Evolutionary conservation across 495 filamentous ascomycete genomes (phyloP), one percentile per base, ranked within the genome.

Genomic region (Xylaria acuta): DNA sequence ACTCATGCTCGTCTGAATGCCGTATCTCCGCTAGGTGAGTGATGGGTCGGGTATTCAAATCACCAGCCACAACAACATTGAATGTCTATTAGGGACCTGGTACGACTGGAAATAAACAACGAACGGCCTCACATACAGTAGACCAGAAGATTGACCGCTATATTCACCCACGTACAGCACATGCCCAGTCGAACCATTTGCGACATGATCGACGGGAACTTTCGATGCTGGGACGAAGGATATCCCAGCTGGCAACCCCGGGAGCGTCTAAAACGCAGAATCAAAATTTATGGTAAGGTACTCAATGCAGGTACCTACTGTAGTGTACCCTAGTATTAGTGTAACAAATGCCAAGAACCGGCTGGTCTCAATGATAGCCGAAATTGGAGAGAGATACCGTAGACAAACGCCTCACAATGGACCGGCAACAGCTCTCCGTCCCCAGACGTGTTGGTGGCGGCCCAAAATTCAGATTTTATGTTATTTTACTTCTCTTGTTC

Each of bases 11-110:
- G 30, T 14, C 59, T 7, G 20, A 63, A 18, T 41, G 25, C 36
- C n/a, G 12, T 63, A 60, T 38, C 32, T 9, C 58, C 34, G 32
- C 18, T 16, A 30, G 49, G 34, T 36, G 27, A 49, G 47, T 36
- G 22, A 67, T 41, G 32, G 64, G 64, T 67, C 49, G 36, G 64
- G 49, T 54, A 67, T 56, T 27, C 34, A 67, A 53, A 49, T 36
- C 41, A 66, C 27, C 18, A 38, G 34, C 40, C 45, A 4, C 20
- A 49, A 3, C 25, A n/a, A 36, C n/a, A n/a, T n/a, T n/a, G 3
- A 38, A 38, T 38, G 36, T 38, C 7, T n/a, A 25, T n/a, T n/a
- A n/a, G n/a, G n/a, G n/a, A 36, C 16, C 27, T 59, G 30, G 30
- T 20, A 6, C 5, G 14, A 59, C 32, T 59, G 30, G 4, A 36